Evolutionary conservation across 768 basidiomycete species (phyloP).

Genomic region (Suillus decipiens): DNA sequence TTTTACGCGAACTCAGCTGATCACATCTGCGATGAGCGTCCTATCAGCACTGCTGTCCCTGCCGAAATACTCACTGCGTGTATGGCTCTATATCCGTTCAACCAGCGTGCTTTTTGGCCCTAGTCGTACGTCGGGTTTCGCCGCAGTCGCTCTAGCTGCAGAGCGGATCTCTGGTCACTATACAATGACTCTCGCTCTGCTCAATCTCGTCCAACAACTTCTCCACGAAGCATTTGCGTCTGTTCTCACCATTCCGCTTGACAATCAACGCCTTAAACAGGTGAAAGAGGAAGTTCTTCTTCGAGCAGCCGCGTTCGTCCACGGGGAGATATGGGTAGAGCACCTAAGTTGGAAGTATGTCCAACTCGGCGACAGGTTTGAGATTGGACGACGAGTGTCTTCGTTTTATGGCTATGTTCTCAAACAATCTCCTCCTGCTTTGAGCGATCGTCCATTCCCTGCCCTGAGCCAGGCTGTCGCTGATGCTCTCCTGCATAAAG

Average conservation of each 20-base stretch:
- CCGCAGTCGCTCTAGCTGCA: conserved; percentile 64
- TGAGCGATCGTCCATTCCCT: conserved; percentile 59
- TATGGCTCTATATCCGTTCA: conserved; percentile 87
- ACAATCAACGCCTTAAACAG: conserved; percentile 62
- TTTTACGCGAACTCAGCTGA: conserved; percentile 58
- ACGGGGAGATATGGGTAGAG: conserved; percentile 87
- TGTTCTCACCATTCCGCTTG: conserved; percentile 45
- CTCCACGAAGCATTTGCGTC: conserved; percentile 72
- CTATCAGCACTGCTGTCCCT: conserved; percentile 74
- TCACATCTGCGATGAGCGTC: conserved; percentile 81
- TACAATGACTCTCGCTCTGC: conserved; percentile 78
- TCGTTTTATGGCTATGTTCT: conserved; percentile 69
- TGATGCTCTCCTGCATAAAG: conserved; percentile 72
- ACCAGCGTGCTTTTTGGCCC: conserved; percentile 76
- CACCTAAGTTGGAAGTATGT: conserved; percentile 86
- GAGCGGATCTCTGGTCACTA: conserved; percentile 77
- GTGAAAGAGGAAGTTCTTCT: conserved; percentile 85
- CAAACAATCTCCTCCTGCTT: conserved; percentile 55
- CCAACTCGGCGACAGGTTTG: conserved; percentile 80
- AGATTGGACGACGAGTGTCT: conserved; percentile 71
- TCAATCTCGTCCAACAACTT: conserved; percentile 75
- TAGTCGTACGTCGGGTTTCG: conserved; percentile 53
- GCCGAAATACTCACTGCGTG: conserved; percentile 74
- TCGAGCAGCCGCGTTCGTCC: conserved; percentile 75
- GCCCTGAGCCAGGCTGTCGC: conserved; percentile 62